Conservation (phyloP, 192 early-diverging fungal genomes). For the Backusella circina region DNA sequence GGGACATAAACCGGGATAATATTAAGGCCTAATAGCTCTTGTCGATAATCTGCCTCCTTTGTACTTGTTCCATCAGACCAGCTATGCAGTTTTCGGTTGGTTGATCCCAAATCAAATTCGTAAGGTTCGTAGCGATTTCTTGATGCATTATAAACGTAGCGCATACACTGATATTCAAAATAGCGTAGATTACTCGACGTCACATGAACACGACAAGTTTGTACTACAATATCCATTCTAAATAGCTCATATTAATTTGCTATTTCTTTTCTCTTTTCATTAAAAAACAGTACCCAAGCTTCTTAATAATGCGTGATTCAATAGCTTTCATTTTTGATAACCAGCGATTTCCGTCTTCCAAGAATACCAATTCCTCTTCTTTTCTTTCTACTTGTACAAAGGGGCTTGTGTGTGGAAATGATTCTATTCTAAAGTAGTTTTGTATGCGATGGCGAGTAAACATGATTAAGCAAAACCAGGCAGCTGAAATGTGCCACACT, state of each 20-base stretch:
- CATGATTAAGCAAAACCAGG: constrained; percentile 62
- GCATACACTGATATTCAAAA: constrained; percentile 76
- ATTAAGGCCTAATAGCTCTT: constrained; percentile 64
- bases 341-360: constrained; percentile 44
- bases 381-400: constrained; percentile 55
- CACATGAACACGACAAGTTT: constrained; percentile 36
- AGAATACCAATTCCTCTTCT: constrained; percentile 43
- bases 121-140: constrained; percentile 51
- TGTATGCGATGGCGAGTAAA: constrained; percentile 39
- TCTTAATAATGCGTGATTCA: constrained; percentile 22
- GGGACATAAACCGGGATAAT: constrained; percentile 54
- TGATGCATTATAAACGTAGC: constrained; percentile 61
- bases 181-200: constrained; percentile 43
- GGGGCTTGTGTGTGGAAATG: constrained; percentile 36
- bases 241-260: neutral
- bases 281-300: constrained; percentile 24
- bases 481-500: constrained; percentile 66
- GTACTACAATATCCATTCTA: constrained; percentile 38
- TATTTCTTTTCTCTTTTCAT: neutral
- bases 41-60: constrained; percentile 47
- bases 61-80: constrained; percentile 44
- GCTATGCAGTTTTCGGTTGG: constrained; percentile 42
- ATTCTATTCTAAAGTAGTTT: constrained; percentile 69
- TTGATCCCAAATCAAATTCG: constrained; percentile 53
- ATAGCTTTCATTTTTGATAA: constrained; percentile 30